A percentile compares a stretch with the other conserved stretches of the same genome.
These are phyloP conservation scores for Hemileccinum impolitum DNA, from an alignment of 768 basidiomycete genomes.

Conservation along the genomic window DNA sequence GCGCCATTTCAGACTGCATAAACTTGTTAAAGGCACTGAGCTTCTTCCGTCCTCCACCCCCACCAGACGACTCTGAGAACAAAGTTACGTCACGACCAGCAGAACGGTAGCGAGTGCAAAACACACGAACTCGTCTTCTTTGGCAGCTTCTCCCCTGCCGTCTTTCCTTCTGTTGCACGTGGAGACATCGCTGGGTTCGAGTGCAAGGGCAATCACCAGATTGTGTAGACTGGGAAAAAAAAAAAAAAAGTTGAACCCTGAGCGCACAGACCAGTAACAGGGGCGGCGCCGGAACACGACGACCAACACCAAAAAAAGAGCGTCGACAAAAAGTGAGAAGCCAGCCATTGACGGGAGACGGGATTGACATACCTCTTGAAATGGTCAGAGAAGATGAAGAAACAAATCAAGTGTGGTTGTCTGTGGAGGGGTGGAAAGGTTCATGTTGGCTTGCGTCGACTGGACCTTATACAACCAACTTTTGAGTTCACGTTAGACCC, in stretches of 20 bases:
- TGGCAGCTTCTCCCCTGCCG: constrained; percentile 43
- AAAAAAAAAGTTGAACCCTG: constrained; percentile 20
- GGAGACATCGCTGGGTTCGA: constrained; percentile 39
- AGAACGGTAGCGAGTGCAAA: constrained; percentile 12
- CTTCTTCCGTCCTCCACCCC: constrained; percentile 51
- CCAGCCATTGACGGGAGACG: not conserved
- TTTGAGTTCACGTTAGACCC: constrained; percentile 24
- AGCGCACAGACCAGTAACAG: constrained; percentile 31
- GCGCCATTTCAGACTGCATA: constrained; percentile 75
- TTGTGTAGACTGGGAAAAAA: constrained; percentile 13
- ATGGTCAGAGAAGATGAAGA: constrained; percentile 6
- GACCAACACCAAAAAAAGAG: not conserved
- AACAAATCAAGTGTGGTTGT: constrained; percentile 32
- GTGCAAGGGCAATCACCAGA: constrained; percentile 5
- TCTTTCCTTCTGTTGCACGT: constrained; percentile 37
- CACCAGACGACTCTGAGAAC: constrained; percentile 50
- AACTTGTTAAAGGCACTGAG: constrained; percentile 77
- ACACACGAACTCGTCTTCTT: constrained; percentile 51
- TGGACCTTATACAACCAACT: constrained; percentile 57
- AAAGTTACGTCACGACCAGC: constrained; percentile 10
- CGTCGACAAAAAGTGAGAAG: constrained; percentile 5
- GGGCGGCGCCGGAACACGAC: constrained; percentile 20
- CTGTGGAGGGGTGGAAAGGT: constrained; percentile 42
- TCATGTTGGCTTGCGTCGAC: constrained; percentile 48
- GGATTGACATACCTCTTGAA: constrained; percentile 11